Evolutionary conservation across 495 filamentous ascomycete species (phyloP), one percentile per base, ranked within the genome.

Genomic region (Penicillium soppii): DNA sequence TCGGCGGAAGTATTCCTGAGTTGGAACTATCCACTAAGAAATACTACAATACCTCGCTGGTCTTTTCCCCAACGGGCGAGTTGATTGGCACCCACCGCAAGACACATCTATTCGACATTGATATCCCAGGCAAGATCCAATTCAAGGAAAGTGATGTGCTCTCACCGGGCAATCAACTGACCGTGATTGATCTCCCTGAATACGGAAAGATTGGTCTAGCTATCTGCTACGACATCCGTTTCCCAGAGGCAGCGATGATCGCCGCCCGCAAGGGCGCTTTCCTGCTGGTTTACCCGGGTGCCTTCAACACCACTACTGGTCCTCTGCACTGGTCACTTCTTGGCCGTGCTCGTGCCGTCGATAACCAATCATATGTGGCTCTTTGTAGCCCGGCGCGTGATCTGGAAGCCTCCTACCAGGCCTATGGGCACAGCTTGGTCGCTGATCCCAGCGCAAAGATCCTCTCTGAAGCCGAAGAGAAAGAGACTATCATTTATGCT

Each of bases 51-150:
- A 97, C 94, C 7, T 86, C 80, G 7, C 78, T 98, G 26, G 84
- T 87, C 1, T 98, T 98, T 70, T 79, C 74, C 10, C 91, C 91
- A 0, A 58, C 78, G 1, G 94, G 94, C 1, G 65, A 76, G 7
- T 75, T 97, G n/a, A 77, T 97, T 8, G 89, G 85, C 3, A 88
- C 82, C 2, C 92, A 99, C 64, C 83, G 94, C 53, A 99, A 99
- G 68, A 82, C 94, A 16, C 94, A 99, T 66, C 79, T 99, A n/a
- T 99, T 99, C 73, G 94, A 99, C 73, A 99, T 99, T 59, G 87
- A 92, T 66, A 99, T 99, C 60, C 94, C 94, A 1, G 92, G 90
- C 23, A 89, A 90, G 67, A 96, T 99, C 66, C 85, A 63, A 12
- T 99, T 99, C 75, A 82, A 81, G 51, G 94, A 99, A 70, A 89